A percentile compares a stretch with the other conserved stretches of the same genome.
These are phyloP conservation scores for Pestalotiopsis sp. DNA, from an alignment of 2,329 filamentous ascomycete genomes.

Conservation along the genomic window DNA sequence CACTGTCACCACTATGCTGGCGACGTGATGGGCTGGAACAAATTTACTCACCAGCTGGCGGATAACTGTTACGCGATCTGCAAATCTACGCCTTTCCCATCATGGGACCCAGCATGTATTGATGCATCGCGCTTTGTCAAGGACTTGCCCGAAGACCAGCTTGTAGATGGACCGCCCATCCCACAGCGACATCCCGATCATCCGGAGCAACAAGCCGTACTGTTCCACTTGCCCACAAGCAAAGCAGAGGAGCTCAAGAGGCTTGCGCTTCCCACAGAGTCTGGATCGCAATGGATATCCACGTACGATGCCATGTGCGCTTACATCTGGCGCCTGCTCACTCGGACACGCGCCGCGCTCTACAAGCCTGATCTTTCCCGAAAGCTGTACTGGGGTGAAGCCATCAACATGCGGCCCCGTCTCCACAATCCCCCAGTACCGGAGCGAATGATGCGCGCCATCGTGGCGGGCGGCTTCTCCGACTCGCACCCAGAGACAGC, in stretches of 20 bases:
- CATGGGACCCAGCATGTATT: background rate
- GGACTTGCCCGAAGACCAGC: background rate
- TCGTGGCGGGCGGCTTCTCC: conserved; percentile 32
- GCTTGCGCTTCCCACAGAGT: background rate
- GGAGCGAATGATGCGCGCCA: conserved; percentile 37
- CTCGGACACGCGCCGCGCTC: conserved; percentile 18
- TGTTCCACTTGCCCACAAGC: background rate
- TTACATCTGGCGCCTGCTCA: conserved; percentile 40
- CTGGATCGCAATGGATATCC: background rate
- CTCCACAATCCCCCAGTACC: conserved; percentile 36
- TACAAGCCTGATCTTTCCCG: background rate
- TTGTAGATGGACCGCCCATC: background rate
- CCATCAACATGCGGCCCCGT: conserved; percentile 17
- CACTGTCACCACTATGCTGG: conserved; percentile 46
- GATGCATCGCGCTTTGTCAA: background rate
- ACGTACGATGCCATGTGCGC: conserved; percentile 6
- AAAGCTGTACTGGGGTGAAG: background rate
- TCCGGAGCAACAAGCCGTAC: background rate
- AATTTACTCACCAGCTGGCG: conserved; percentile 1
- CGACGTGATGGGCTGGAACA: conserved; percentile 44
- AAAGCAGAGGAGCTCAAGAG: conserved; percentile 1
- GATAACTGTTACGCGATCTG: background rate
- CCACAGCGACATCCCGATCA: background rate
- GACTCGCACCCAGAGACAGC: background rate
- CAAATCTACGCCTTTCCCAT: background rate